Percentiles rank a stretch among this genome's conserved stretches.
Evolutionary conservation across 768 basidiomycete species (phyloP).

Genomic region (Tylopilus subfusipes): DNA sequence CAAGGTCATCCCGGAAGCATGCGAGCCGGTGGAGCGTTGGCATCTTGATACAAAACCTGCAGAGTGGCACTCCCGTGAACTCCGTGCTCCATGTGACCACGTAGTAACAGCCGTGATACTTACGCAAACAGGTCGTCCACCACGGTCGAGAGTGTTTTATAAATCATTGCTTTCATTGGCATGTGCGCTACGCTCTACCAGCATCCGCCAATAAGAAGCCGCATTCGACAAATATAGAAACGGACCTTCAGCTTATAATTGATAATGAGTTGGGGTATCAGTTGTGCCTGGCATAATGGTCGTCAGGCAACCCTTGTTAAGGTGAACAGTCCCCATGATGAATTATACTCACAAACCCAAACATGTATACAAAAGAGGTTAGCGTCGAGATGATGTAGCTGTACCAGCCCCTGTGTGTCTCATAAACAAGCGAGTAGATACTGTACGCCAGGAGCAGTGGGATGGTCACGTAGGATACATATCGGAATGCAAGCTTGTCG

Average conservation of each 20-base stretch:
- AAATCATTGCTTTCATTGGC: slow-evolving; percentile 98
- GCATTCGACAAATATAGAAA: slow-evolving; percentile 11
- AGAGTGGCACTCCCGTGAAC: slow-evolving; percentile 13
- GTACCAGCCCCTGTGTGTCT: slow-evolving; percentile 93
- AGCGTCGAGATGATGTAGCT: slow-evolving; percentile 92
- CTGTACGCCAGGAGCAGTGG: slow-evolving; percentile 77
- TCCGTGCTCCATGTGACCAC: slow-evolving; percentile 10
- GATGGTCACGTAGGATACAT: slow-evolving; percentile 86
- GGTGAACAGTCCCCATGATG: neutral
- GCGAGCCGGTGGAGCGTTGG: slow-evolving; percentile 89
- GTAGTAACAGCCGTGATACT: slow-evolving; percentile 28
- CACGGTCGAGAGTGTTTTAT: slow-evolving; percentile 86
- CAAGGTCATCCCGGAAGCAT: slow-evolving; percentile 86
- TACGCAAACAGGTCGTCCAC: slow-evolving; percentile 93
- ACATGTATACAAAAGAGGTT: slow-evolving; percentile 93
- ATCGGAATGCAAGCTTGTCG: slow-evolving; percentile 90
- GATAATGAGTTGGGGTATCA: slow-evolving; percentile 87
- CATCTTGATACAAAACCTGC: slow-evolving; percentile 94
- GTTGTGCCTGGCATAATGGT: slow-evolving; percentile 59
- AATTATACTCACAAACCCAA: slow-evolving; percentile 82
- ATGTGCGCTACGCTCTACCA: slow-evolving; percentile 90
- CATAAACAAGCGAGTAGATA: slow-evolving; percentile 75
- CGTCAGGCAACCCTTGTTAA: slow-evolving; percentile 10
- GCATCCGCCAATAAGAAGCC: slow-evolving; percentile 2
- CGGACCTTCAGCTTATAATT: slow-evolving; percentile 92